These are phyloP conservation scores for Tinospora cordifolia DNA, from an alignment of 164 flowering plant genomes.

Conservation along the genomic window DNA sequence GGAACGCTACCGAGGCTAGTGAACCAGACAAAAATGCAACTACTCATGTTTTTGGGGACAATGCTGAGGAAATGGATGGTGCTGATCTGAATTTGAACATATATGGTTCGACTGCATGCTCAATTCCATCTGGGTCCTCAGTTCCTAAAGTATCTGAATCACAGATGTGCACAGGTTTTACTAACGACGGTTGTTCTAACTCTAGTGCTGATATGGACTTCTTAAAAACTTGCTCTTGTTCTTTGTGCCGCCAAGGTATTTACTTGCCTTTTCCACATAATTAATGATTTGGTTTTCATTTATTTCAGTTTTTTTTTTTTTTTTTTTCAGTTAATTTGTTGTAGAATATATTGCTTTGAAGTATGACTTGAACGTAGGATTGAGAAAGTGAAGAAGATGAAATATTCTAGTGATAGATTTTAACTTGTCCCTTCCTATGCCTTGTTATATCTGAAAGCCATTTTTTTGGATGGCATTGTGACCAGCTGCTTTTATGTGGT, in stretches of 20 bases:
- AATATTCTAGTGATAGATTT: background rate
- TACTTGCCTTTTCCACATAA: background rate
- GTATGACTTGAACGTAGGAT: background rate
- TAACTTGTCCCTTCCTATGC: background rate
- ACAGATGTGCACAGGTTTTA: slow-evolving; percentile 29
- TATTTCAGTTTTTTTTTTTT: background rate
- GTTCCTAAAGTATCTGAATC: slow-evolving; percentile 29
- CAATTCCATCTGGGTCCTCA: slow-evolving; percentile 29
- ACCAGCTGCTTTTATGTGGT: slow-evolving; percentile 78
- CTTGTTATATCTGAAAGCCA: background rate
- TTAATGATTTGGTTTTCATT: background rate
- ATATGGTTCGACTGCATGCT: slow-evolving; percentile 26
- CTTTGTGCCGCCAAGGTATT: slow-evolving; percentile 83
- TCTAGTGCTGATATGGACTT: slow-evolving; percentile 22
- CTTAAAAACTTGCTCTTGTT: slow-evolving; percentile 64
- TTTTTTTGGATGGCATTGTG: slow-evolving; percentile 13
- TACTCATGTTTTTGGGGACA: slow-evolving; percentile 2
- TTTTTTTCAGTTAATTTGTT: background rate
- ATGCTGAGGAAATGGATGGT: slow-evolving; percentile 14
- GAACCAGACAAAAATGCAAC: slow-evolving; percentile 10
- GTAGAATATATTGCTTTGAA: background rate
- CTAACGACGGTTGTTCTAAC: slow-evolving; percentile 23
- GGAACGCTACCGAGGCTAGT: background rate
- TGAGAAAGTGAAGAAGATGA: background rate
- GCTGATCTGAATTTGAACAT: slow-evolving; percentile 25